Conservation (phyloP, 345 rosid species). For the Camelina neglecta region DNA sequence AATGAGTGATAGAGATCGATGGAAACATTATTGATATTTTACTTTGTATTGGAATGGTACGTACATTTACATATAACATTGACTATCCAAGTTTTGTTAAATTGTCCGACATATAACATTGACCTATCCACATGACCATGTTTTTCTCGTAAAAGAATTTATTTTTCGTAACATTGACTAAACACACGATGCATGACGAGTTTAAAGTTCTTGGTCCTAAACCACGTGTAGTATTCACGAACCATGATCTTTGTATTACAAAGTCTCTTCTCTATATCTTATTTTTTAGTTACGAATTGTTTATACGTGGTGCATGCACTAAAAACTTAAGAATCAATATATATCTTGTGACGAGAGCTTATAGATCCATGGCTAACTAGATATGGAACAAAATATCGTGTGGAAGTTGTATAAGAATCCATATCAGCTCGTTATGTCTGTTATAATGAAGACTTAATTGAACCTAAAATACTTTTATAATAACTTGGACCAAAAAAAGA, state of each 20-base stretch:
- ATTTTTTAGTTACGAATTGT: constrained; percentile 3
- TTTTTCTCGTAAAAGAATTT: not conserved
- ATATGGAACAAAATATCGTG: constrained; percentile 43
- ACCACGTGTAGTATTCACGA: constrained; percentile 9
- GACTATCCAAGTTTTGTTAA: not conserved
- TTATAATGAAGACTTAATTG: constrained; percentile 30
- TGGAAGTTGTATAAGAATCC: constrained; percentile 32
- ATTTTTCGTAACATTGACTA: not conserved
- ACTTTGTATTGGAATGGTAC: not conserved
- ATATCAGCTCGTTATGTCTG: constrained; percentile 12
- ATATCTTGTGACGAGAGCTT: constrained; percentile 39
- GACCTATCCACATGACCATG: too few species aligned
- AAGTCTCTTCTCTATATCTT: not conserved
- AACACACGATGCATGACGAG: not conserved
- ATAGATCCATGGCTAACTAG: constrained; percentile 31
- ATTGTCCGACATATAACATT: not conserved
- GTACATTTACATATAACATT: not conserved
- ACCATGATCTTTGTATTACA: not conserved
- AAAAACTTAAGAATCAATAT: constrained; percentile 28
- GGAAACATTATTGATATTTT: constrained; percentile 4
- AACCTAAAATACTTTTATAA: constrained; percentile 24
- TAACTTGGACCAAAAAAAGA: constrained; percentile 28
- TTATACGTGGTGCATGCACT: constrained; percentile 37
- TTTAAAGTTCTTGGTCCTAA: not conserved
- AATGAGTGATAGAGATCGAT: constrained; percentile 33